A percentile compares a stretch with the other conserved stretches of the same genome.
Conservation (phyloP, 1,139 yeast genomes). For the Yamadazyma diddensiae region DNA sequence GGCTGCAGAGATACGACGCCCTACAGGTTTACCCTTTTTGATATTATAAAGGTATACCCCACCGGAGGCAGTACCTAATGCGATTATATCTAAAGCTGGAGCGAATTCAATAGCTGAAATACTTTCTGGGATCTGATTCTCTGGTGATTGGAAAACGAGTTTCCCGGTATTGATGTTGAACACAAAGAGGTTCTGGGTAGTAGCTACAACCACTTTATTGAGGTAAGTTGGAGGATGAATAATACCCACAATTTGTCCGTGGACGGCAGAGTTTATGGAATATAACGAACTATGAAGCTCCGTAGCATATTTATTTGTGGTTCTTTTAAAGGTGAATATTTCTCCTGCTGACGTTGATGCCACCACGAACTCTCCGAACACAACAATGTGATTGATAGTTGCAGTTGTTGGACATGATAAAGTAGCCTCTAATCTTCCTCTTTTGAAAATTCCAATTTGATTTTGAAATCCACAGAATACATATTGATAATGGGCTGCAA, state of each 20-base stretch:
- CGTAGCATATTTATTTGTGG: conserved; percentile 50
- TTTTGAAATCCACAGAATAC: conserved; percentile 77
- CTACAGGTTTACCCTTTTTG: conserved; percentile 58
- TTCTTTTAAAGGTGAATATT: conserved; percentile 63
- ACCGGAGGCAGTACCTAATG: conserved; percentile 74
- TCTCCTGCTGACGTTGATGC: conserved; percentile 52
- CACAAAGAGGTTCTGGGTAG: conserved; percentile 60
- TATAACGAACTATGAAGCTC: conserved; percentile 64
- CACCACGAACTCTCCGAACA: conserved; percentile 80
- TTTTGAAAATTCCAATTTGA: conserved; percentile 70
- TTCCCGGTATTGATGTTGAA: conserved; percentile 80
- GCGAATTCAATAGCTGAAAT: conserved; percentile 71
- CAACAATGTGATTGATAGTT: conserved; percentile 48
- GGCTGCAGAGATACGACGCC: conserved; percentile 54
- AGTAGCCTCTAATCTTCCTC: conserved; percentile 73
- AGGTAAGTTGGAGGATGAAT: conserved; percentile 89
- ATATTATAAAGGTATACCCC: conserved; percentile 64
- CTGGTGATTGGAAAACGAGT: conserved; percentile 55
- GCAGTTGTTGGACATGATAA: conserved; percentile 34
- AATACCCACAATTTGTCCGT: conserved; percentile 68
- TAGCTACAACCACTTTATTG: conserved; percentile 80
- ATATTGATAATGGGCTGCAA: conserved; percentile 80
- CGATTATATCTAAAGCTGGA: conserved; percentile 82
- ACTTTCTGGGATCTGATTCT: conserved; percentile 43
- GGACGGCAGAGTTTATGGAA: conserved; percentile 49